A percentile compares a stretch with the other conserved stretches of the same genome.
Conservation (phyloP, 805 yeast genomes). For the Metschnikowia borealis region DNA sequence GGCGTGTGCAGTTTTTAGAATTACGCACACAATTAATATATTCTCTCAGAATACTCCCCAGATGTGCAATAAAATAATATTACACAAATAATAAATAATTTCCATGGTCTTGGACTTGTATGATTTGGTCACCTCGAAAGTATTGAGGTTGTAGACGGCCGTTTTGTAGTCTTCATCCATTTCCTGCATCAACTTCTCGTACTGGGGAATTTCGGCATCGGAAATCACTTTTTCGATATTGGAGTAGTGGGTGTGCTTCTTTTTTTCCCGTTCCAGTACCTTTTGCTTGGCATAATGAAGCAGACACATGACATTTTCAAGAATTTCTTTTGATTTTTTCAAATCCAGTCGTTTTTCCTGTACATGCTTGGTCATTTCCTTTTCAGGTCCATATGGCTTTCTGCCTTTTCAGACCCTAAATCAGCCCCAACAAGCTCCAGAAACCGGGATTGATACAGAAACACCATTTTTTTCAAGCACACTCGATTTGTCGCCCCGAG, state of each 20-base stretch:
- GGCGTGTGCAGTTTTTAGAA: too few relatives aligned
- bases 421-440: slow-evolving; percentile 13
- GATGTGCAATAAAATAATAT: too few relatives aligned
- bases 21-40: too few relatives aligned
- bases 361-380: not conserved
- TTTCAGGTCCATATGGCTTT: slow-evolving; percentile 8
- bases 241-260: slow-evolving; percentile 5
- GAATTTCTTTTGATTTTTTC: not conserved
- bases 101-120: slow-evolving; percentile 69
- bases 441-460: slow-evolving; percentile 21
- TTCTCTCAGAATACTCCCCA: too few relatives aligned
- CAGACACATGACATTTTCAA: not conserved
- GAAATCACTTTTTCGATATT: slow-evolving; percentile 25
- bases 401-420: slow-evolving; percentile 15
- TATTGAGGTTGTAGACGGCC: slow-evolving; percentile 62
- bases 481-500: slow-evolving; percentile 26
- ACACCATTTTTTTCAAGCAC: slow-evolving; percentile 27
- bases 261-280: slow-evolving; percentile 1
- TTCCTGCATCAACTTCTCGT: slow-evolving; percentile 47
- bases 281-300: not conserved
- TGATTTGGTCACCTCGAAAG: slow-evolving; percentile 62
- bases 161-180: slow-evolving; percentile 60
- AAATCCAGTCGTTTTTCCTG: not conserved
- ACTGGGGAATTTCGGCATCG: slow-evolving; percentile 44
- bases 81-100: too few relatives aligned